These are phyloP conservation scores for Coleophoma crateriformis DNA, from an alignment of 2,329 filamentous ascomycete species.

Conservation along the genomic window DNA sequence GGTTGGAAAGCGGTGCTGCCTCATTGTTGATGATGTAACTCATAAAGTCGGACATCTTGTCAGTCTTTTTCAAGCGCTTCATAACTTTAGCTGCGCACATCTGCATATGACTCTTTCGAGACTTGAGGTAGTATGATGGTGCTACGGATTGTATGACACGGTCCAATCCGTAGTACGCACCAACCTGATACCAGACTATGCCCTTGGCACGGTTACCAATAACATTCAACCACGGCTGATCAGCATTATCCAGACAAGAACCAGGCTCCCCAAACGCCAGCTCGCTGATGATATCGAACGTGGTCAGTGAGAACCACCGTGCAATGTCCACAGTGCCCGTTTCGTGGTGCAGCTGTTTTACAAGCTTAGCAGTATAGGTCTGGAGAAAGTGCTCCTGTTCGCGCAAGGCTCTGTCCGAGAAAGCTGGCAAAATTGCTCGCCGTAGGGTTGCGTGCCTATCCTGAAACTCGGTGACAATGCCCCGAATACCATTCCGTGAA, in stretches of 20 bases:
- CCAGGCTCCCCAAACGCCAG: not conserved
- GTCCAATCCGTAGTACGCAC: too few species aligned
- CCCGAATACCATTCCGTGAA: not conserved
- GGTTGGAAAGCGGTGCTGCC: too few species aligned
- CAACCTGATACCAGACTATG: too few species aligned
- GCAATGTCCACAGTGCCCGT: not conserved
- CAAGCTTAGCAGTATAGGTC: not conserved
- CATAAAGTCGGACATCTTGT: too few species aligned
- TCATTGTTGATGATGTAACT: too few species aligned
- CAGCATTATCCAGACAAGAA: not conserved
- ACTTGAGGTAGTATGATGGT: too few species aligned
- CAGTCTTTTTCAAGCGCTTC: too few species aligned
- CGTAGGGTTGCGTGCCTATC: not conserved
- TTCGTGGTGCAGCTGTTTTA: not conserved
- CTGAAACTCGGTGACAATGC: not conserved
- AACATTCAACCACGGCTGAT: too few species aligned
- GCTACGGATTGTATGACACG: too few species aligned
- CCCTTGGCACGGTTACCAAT: too few species aligned
- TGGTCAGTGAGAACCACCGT: not conserved
- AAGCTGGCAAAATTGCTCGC: not conserved
- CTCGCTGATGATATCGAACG: not conserved
- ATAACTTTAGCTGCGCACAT: too few species aligned
- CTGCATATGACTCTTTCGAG: too few species aligned
- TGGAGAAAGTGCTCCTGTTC: not conserved
- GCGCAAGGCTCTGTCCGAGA: not conserved